A percentile compares a stretch with the other conserved stretches of the same genome.
phyloP scores from a whole-genome alignment of 768 basidiomycete species.

The Serendipita vermifera region DNA sequence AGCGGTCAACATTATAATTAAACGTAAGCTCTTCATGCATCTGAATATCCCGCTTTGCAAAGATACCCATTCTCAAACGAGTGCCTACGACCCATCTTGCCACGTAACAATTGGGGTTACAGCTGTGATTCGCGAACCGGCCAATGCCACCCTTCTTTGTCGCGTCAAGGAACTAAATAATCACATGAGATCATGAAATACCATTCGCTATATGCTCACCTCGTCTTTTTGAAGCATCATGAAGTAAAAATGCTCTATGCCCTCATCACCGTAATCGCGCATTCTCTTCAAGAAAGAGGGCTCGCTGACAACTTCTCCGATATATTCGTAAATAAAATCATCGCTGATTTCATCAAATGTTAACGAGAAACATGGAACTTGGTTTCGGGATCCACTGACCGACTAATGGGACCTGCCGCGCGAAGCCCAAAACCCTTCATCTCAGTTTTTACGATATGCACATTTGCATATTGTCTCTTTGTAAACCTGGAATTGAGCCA shows the following conservation, averaged over 20 bases:
- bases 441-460: slow-evolving; percentile 86
- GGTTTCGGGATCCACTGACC: slow-evolving; percentile 48
- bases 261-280: slow-evolving; percentile 84
- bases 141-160: slow-evolving; percentile 95
- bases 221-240: slow-evolving; percentile 99
- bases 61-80: slow-evolving; percentile 93
- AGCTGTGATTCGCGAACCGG: slow-evolving; percentile 96
- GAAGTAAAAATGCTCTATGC: slow-evolving; percentile 95
- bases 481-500: slow-evolving; percentile 52
- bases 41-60: slow-evolving; percentile 68
- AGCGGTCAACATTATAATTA: slow-evolving; percentile 99
- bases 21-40: slow-evolving; percentile 88
- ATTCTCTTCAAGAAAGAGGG: slow-evolving; percentile 83
- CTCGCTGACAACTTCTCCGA: slow-evolving; percentile 89
- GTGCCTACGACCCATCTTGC: slow-evolving; percentile 93
- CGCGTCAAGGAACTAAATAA: slow-evolving; percentile 87
- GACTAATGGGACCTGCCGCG: slow-evolving; percentile 36
- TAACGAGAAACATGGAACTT: slow-evolving; percentile 20
- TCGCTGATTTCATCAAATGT: slow-evolving; percentile 49
- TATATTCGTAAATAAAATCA: slow-evolving; percentile 90
- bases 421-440: slow-evolving; percentile 93
- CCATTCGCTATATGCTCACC: slow-evolving; percentile 32
- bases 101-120: slow-evolving; percentile 93
- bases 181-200: slow-evolving; percentile 5
- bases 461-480: slow-evolving; percentile 65